Percentiles rank a stretch among this genome's conserved stretches.
phyloP scores from a whole-genome alignment of 176 grass and related monocot species.

The Avena sativa region DNA sequence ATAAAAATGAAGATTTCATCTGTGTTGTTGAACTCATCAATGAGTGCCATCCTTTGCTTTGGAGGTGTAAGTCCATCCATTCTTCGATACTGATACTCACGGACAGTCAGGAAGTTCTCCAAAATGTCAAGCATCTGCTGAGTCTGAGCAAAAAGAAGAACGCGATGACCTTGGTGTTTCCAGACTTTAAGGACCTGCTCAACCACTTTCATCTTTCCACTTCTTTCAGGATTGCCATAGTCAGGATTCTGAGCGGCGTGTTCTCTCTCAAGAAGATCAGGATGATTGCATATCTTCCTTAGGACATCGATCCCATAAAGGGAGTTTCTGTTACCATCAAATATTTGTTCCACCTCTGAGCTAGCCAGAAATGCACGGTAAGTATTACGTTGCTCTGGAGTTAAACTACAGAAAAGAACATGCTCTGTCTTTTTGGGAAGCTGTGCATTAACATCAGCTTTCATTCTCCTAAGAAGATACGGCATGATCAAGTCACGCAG shows the following conservation, averaged over 20 bases:
- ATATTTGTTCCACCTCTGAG: conserved; percentile 96
- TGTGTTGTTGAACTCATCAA: conserved; percentile 94
- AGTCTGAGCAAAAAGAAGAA: conserved; percentile 89
- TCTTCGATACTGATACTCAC: conserved; percentile 75
- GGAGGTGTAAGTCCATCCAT: conserved; percentile 95
- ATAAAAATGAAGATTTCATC: conserved; percentile 86
- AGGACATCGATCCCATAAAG: conserved; percentile 92
- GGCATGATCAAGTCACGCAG: conserved; percentile 90
- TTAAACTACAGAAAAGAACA: conserved; percentile 92
- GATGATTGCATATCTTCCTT: conserved; percentile 94
- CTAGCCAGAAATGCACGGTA: conserved; percentile 93
- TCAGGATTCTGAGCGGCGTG: conserved; percentile 74
- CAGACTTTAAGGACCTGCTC: conserved; percentile 86
- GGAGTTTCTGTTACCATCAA: conserved; percentile 87
- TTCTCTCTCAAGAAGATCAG: conserved; percentile 96
- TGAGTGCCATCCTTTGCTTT: conserved; percentile 91
- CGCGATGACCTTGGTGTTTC: conserved; percentile 89
- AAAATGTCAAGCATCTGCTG: conserved; percentile 99
- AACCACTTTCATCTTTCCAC: conserved; percentile 94
- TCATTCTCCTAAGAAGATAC: conserved; percentile 95
- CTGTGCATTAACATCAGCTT: conserved; percentile 92
- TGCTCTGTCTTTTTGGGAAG: conserved; percentile 96
- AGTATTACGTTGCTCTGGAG: conserved; percentile 64
- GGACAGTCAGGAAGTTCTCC: conserved; percentile 62
- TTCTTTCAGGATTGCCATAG: conserved; percentile 83